Percentiles rank a stretch among this genome's conserved stretches.
These are phyloP conservation scores for Ballota nigra DNA, from an alignment of 257 asterid genomes.

Conservation along the genomic window DNA sequence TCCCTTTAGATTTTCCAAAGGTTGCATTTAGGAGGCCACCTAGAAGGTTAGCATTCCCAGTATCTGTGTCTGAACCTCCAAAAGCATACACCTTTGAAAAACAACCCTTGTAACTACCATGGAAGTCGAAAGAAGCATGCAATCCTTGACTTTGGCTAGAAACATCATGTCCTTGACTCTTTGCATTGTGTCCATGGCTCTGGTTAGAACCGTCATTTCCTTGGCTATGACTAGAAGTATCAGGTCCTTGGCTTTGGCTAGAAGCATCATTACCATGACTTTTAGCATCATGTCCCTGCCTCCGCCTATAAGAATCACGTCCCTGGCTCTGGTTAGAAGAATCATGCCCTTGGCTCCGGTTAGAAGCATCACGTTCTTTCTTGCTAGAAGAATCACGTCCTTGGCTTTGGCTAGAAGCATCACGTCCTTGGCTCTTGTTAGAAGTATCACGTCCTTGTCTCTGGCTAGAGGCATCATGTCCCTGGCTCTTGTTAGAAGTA, in stretches of 20 bases:
- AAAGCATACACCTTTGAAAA: constrained; percentile 44
- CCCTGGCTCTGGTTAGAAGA: neutral
- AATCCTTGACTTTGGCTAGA: neutral
- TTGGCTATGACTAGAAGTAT: neutral
- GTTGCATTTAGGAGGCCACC: constrained; percentile 12
- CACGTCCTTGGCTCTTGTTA: neutral
- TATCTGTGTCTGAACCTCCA: constrained; percentile 48
- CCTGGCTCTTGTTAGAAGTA: neutral
- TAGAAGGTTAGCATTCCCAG: constrained; percentile 34
- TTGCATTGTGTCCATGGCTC: no score
- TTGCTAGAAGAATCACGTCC: neutral
- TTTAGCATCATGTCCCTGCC: no score
- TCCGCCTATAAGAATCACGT: neutral
- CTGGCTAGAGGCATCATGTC: neutral
- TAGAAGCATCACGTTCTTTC: neutral
- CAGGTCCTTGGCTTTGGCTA: neutral
- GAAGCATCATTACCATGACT: no score
- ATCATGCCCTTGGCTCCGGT: neutral
- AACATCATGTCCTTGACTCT: neutral
- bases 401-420: neutral
- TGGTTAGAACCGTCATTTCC: neutral
- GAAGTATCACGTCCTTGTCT: neutral
- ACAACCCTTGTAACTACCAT: constrained; percentile 15
- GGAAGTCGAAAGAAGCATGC: neutral
- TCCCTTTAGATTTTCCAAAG: neutral